Conservation (phyloP, 345 rosid species). For the Aquilaria yunnanensis region DNA sequence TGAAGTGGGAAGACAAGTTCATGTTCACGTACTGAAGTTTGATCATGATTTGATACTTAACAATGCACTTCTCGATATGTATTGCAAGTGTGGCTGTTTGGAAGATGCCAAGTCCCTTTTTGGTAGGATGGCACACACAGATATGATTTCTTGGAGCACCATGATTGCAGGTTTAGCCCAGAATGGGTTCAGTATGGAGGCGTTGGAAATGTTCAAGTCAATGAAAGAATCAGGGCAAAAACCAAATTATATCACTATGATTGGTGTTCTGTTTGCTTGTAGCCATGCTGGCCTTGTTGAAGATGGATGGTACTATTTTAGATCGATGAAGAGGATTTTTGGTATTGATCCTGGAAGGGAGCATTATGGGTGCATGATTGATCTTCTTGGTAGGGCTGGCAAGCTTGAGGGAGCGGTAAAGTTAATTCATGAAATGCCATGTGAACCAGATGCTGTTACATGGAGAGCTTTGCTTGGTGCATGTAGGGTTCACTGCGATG, state of each 20-base stretch:
- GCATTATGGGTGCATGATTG: constrained; percentile 58
- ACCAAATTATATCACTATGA: constrained; percentile 49
- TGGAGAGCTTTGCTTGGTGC: constrained; percentile 58
- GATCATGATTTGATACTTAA: constrained; percentile 47
- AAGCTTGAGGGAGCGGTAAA: constrained; percentile 42
- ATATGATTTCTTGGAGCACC: constrained; percentile 65
- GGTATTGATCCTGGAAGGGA: constrained; percentile 58
- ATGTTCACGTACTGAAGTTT: constrained; percentile 50
- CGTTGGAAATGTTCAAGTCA: constrained; percentile 37
- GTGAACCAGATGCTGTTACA: constrained; percentile 50
- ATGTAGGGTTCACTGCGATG: constrained; percentile 45
- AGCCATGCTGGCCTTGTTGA: constrained; percentile 62
- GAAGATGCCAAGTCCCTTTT: constrained; percentile 46
- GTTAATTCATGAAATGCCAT: constrained; percentile 41
- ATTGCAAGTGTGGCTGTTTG: constrained; percentile 47
- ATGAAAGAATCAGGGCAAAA: constrained; percentile 38
- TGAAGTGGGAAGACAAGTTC: constrained; percentile 53
- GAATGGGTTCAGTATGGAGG: constrained; percentile 54
- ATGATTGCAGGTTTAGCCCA: constrained; percentile 64
- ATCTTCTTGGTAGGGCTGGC: constrained; percentile 65
- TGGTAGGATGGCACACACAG: constrained; percentile 30
- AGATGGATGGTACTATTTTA: constrained; percentile 43
- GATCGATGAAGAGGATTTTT: constrained; percentile 41
- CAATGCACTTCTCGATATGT: constrained; percentile 60
- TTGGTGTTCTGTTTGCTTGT: constrained; percentile 59